Evolutionary conservation across 2,329 filamentous ascomycete genomes (phyloP).

Genomic region (Sarocladium strictum): DNA sequence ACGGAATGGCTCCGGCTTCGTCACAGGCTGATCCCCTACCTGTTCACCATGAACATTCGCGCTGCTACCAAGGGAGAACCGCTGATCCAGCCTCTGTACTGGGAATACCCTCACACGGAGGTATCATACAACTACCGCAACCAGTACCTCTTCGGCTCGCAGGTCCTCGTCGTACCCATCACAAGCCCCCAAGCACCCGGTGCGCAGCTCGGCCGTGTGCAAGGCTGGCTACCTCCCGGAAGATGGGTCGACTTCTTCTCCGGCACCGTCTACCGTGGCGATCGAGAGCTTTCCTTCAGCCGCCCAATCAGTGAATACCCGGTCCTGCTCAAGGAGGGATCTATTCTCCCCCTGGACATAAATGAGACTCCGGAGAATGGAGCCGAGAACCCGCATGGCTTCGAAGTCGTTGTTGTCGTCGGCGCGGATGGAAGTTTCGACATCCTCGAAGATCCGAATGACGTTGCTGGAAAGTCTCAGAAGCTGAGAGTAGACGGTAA

Average conservation of each 20-base stretch:
- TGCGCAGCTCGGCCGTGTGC: constrained; percentile 21
- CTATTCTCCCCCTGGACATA: constrained; percentile 51
- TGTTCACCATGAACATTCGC: constrained; percentile 51
- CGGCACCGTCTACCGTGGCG: constrained; percentile 50
- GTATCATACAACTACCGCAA: constrained; percentile 52
- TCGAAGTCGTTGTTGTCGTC: constrained; percentile 44
- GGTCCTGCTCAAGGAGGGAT: constrained; percentile 48
- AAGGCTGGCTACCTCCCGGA: constrained; percentile 51
- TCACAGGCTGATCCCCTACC: constrained; percentile 54
- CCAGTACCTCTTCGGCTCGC: constrained; percentile 53
- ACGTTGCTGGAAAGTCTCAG: not conserved
- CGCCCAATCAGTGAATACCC: constrained; percentile 44
- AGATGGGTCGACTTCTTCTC: constrained; percentile 54
- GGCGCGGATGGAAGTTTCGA: constrained; percentile 42
- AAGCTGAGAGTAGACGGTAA: not conserved
- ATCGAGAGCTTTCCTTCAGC: constrained; percentile 44
- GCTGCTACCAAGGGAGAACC: constrained; percentile 40
- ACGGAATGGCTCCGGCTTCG: constrained; percentile 45
- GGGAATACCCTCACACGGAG: constrained; percentile 45
- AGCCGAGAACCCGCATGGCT: constrained; percentile 34
- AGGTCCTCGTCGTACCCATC: constrained; percentile 51
- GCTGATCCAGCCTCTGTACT: constrained; percentile 57
- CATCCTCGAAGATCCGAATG: constrained; percentile 38
- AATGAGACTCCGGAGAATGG: constrained; percentile 36
- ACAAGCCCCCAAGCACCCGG: constrained; percentile 40